Evolutionary conservation across 257 asterid genomes (phyloP).

Genomic region (Mitragyna speciosa): DNA sequence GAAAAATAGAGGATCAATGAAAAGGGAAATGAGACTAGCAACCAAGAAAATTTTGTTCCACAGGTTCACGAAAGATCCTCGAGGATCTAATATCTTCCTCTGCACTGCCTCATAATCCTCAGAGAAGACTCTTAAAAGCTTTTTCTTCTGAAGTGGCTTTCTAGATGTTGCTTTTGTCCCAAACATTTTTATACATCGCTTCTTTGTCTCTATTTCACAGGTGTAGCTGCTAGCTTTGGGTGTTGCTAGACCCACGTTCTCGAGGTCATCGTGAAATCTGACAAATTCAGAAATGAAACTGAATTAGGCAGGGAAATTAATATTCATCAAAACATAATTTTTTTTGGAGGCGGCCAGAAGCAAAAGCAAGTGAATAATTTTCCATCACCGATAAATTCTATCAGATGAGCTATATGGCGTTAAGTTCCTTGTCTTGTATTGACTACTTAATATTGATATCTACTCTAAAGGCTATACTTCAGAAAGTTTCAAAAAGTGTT

Average conservation of each 20-base stretch:
- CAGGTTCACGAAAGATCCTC: constrained; percentile 43
- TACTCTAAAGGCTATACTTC: not conserved
- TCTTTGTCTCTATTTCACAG: constrained; percentile 3
- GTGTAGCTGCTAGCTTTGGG: not conserved
- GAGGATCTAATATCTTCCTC: constrained; percentile 58
- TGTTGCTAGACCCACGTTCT: constrained; percentile 23
- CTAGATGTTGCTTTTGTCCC: constrained; percentile 15
- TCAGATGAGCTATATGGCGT: no score
- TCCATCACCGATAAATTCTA: no score
- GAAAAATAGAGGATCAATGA: constrained; percentile 66
- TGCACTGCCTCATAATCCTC: constrained; percentile 58
- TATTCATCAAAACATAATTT: no score
- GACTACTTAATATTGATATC: no score
- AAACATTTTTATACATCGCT: constrained; percentile 3
- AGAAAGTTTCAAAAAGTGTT: not conserved
- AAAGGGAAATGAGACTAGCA: constrained; percentile 53
- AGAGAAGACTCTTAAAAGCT: constrained; percentile 57
- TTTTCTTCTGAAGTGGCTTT: constrained; percentile 36
- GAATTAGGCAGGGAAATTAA: not conserved
- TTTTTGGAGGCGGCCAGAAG: no score
- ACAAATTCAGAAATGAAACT: not conserved
- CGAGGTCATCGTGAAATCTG: constrained; percentile 49
- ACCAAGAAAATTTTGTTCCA: constrained; percentile 61
- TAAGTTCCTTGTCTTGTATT: no score
- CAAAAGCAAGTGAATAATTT: no score